Percentiles rank a stretch among this genome's conserved stretches.
Evolutionary conservation across 805 yeast genomes (phyloP).

Genomic region (Hanseniaspora meyeri): DNA sequence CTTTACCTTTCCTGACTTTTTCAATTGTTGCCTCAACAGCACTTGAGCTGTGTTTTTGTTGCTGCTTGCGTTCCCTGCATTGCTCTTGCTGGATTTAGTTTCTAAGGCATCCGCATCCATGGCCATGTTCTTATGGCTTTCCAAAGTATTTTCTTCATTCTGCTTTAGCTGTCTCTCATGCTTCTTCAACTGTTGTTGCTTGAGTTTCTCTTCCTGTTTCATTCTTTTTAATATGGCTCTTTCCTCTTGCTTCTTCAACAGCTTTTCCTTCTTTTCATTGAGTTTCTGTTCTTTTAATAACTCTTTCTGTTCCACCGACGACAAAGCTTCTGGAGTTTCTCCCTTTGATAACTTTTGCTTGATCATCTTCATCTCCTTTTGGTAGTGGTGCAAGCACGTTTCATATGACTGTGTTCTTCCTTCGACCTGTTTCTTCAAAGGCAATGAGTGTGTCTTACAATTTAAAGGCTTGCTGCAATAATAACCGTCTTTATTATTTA

Average conservation of each 20-base stretch:
- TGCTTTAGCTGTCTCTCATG: slow-evolving; percentile 27
- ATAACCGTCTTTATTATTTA: slow-evolving; percentile 79
- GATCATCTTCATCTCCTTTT: slow-evolving; percentile 82
- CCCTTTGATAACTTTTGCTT: slow-evolving; percentile 26
- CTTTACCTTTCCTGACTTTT: slow-evolving; percentile 13
- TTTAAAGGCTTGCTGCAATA: slow-evolving; percentile 85
- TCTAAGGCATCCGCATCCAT: not conserved
- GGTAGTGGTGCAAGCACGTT: slow-evolving; percentile 73
- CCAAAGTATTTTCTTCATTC: slow-evolving; percentile 18
- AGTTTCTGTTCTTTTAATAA: slow-evolving; percentile 25
- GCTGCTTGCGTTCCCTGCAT: not conserved
- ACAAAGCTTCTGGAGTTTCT: slow-evolving; percentile 23
- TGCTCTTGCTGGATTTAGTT: slow-evolving; percentile 13
- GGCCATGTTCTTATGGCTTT: not conserved
- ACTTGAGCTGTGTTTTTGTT: slow-evolving; percentile 11
- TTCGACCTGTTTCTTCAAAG: slow-evolving; percentile 87
- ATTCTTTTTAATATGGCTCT: slow-evolving; percentile 14
- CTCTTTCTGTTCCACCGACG: slow-evolving; percentile 15
- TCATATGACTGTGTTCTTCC: slow-evolving; percentile 93
- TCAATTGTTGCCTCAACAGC: slow-evolving; percentile 11
- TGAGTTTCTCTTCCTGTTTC: slow-evolving; percentile 19
- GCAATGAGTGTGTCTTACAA: slow-evolving; percentile 97
- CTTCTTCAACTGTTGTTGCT: slow-evolving; percentile 30
- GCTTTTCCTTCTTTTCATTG: slow-evolving; percentile 21
- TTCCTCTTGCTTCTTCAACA: slow-evolving; percentile 13